phyloP scores from a whole-genome alignment of 192 early-diverging fungal species.

The Podochytrium sp. region DNA sequence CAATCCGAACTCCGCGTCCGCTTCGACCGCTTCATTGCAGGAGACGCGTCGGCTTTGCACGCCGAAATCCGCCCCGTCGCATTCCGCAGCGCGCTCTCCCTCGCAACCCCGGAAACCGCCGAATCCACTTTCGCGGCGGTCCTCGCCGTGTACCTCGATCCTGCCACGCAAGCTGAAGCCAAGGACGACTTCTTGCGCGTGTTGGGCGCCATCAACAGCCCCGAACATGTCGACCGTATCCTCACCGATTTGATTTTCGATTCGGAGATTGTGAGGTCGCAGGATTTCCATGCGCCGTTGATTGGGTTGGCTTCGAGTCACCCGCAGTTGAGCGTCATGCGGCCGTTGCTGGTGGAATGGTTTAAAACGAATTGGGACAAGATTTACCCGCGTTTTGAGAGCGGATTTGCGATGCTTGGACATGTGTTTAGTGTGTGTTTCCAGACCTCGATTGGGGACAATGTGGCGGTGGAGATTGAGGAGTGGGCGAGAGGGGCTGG shows the following conservation, averaged over 20 bases:
- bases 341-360: slow-evolving; percentile 27
- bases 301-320: neutral
- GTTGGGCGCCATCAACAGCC: slow-evolving; percentile 53
- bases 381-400: slow-evolving; percentile 4
- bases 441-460: neutral
- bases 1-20: slow-evolving; percentile 10
- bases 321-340: neutral
- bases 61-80: slow-evolving; percentile 67
- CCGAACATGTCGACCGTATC: slow-evolving; percentile 56
- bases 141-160: slow-evolving; percentile 41
- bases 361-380: slow-evolving; percentile 16
- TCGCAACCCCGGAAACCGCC: slow-evolving; percentile 29
- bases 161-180: slow-evolving; percentile 22
- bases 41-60: slow-evolving; percentile 67
- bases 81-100: slow-evolving; percentile 69
- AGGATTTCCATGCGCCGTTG: slow-evolving; percentile 13
- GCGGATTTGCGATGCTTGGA: neutral
- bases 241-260: slow-evolving; percentile 68
- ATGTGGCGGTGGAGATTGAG: neutral
- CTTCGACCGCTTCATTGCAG: slow-evolving; percentile 65
- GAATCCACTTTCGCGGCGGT: slow-evolving; percentile 43
- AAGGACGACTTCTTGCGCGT: slow-evolving; percentile 51
- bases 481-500: slow-evolving; percentile 17
- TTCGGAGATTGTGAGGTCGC: slow-evolving; percentile 64
- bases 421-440: neutral